These are phyloP conservation scores for Hansenula lynferdii DNA, from an alignment of 1,139 yeast species.

Conservation along the genomic window DNA sequence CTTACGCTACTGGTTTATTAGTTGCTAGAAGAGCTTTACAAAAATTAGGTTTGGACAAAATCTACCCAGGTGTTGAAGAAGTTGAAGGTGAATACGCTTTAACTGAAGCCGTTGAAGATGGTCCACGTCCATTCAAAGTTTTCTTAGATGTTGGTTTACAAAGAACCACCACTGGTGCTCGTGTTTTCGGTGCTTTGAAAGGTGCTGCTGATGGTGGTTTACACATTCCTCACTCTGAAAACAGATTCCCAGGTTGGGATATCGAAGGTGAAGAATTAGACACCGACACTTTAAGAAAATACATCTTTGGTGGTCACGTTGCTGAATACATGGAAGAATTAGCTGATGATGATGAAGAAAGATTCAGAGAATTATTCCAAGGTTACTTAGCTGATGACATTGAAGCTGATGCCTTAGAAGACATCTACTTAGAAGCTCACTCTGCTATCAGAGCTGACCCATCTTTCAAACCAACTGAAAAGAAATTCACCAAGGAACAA, in stretches of 20 bases:
- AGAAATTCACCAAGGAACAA: slow-evolving; percentile 96
- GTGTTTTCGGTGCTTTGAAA: slow-evolving; percentile 98
- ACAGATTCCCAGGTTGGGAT: slow-evolving; percentile 99
- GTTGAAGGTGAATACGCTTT: slow-evolving; percentile 98
- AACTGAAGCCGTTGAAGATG: slow-evolving; percentile 99
- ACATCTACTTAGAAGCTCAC: slow-evolving; percentile 91
- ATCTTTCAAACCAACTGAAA: slow-evolving; percentile 80
- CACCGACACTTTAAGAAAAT: slow-evolving; percentile 95
- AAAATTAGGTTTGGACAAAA: slow-evolving; percentile 97
- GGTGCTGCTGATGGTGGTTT: slow-evolving; percentile 99
- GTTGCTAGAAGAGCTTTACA: slow-evolving; percentile 99
- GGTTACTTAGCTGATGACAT: slow-evolving; percentile 95
- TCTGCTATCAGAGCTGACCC: slow-evolving; percentile 97
- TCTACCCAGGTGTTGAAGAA: slow-evolving; percentile 98
- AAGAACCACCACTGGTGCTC: slow-evolving; percentile 99
- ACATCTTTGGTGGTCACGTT: slow-evolving; percentile 99
- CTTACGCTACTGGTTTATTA: slow-evolving; percentile 98
- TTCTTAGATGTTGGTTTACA: slow-evolving; percentile 99
- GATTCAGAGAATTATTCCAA: slow-evolving; percentile 95
- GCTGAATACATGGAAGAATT: slow-evolving; percentile 99
- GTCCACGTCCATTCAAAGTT: slow-evolving; percentile 99
- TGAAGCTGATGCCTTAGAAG: slow-evolving; percentile 97
- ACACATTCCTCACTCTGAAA: slow-evolving; percentile 98
- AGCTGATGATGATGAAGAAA: slow-evolving; percentile 99
- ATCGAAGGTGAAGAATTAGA: slow-evolving; percentile 98